Conservation (phyloP, 345 rosid genomes). For the Citrus medica region DNA sequence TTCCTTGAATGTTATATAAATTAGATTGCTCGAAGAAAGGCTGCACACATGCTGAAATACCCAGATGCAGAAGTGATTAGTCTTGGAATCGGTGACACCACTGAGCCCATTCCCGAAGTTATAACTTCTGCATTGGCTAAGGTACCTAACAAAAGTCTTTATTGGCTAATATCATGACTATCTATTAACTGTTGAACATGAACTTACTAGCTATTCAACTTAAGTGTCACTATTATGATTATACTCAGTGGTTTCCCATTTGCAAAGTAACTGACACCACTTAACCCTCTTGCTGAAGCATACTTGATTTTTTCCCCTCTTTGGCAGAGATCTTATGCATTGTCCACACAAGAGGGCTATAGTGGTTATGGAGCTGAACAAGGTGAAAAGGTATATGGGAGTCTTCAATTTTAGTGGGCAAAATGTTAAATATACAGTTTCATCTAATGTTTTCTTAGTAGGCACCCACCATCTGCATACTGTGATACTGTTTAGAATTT, state of each 20-base stretch:
- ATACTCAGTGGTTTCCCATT: neutral
- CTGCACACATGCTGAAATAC: constrained; percentile 74
- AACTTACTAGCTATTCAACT: too few relatives aligned
- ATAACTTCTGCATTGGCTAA: constrained; percentile 82
- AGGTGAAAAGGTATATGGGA: constrained; percentile 74
- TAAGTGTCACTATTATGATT: too few relatives aligned
- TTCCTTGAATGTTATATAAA: neutral
- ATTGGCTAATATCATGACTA: neutral
- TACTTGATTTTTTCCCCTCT: neutral
- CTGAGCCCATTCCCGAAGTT: constrained; percentile 95
- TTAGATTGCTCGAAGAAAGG: constrained; percentile 82
- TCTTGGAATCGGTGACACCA: constrained; percentile 97
- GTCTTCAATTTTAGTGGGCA: neutral
- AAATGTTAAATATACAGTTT: neutral
- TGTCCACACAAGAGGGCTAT: constrained; percentile 85
- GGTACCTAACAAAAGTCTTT: constrained; percentile 28
- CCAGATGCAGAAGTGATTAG: constrained; percentile 90
- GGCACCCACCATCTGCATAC: neutral
- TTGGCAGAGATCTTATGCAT: constrained; percentile 63
- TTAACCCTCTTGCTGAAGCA: neutral
- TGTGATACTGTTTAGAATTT: neutral
- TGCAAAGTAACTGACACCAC: neutral
- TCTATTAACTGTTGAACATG: too few relatives aligned
- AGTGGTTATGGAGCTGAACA: constrained; percentile 98
- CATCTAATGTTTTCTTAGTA: neutral